These are phyloP conservation scores for Penicillium sp. DNA, from an alignment of 2,329 filamentous ascomycete species.

Conservation along the genomic window DNA sequence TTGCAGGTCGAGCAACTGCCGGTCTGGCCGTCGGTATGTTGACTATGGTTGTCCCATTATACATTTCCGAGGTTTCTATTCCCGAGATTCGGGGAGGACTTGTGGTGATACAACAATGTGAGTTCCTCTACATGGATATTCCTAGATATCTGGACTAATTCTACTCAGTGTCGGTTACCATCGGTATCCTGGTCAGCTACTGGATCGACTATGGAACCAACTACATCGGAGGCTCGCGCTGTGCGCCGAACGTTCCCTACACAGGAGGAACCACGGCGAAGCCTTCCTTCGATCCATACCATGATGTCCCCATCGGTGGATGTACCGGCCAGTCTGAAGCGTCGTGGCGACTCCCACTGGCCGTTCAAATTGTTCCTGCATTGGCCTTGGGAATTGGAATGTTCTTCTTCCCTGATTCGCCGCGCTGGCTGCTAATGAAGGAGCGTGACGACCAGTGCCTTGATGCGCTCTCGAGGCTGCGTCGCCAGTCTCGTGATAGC, in stretches of 20 bases:
- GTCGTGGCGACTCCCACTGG: conserved; percentile 49
- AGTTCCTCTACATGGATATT: conserved; percentile 1
- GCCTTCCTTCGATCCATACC: conserved; percentile 43
- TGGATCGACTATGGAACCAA: conserved; percentile 47
- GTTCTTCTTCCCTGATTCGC: conserved; percentile 56
- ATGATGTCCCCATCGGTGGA: conserved; percentile 44
- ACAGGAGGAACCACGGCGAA: conserved; percentile 42
- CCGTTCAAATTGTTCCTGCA: conserved; percentile 47
- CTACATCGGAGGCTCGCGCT: conserved; percentile 46
- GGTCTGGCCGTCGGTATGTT: conserved; percentile 46
- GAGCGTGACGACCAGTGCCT: conserved; percentile 52
- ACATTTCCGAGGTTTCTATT: conserved; percentile 52
- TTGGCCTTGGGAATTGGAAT: conserved; percentile 41
- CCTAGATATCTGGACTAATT: conserved; percentile 12
- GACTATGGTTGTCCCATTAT: conserved; percentile 52
- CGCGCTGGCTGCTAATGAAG: conserved; percentile 53
- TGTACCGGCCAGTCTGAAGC: conserved; percentile 51
- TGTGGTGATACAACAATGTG: conserved; percentile 41
- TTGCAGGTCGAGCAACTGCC: conserved; percentile 43
- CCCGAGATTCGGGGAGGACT: conserved; percentile 39
- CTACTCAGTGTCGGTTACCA: conserved; percentile 46
- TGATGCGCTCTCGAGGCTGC: conserved; percentile 47
- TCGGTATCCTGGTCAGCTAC: conserved; percentile 39
- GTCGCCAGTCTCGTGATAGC: conserved; percentile 48
- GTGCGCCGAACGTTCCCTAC: conserved; percentile 50